A percentile compares a stretch with the other conserved stretches of the same genome.
Evolutionary conservation across 352 stramenopile species (phyloP).

Genomic region (Blastocystis sp.): DNA sequence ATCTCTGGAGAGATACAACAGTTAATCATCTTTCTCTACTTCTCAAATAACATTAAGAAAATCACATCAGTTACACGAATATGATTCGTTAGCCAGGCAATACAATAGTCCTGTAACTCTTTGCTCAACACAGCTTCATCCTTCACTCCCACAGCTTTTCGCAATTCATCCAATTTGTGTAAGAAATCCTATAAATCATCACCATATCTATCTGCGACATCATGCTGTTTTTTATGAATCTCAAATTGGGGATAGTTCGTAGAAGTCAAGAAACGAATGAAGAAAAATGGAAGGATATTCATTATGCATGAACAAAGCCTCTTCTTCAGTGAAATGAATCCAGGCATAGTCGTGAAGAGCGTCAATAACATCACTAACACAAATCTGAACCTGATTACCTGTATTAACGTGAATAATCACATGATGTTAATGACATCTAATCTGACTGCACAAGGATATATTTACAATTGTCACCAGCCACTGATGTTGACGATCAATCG

Average conservation of each 20-base stretch:
- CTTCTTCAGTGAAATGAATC: constrained; percentile 64
- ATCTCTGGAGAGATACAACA: constrained; percentile 47
- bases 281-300: constrained; percentile 22
- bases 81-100: constrained; percentile 63
- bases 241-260: constrained; percentile 47
- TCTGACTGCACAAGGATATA: background rate
- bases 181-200: constrained; percentile 34
- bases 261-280: background rate
- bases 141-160: constrained; percentile 14
- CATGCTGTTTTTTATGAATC: constrained; percentile 53
- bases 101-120: constrained; percentile 49
- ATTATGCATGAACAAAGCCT: constrained; percentile 55
- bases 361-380: constrained; percentile 46
- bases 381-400: constrained; percentile 40
- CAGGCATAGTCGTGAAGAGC: constrained; percentile 40
- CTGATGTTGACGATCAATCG: constrained; percentile 58
- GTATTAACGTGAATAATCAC: constrained; percentile 63
- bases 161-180: background rate
- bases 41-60: background rate
- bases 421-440: background rate
- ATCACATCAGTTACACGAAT: constrained; percentile 39
- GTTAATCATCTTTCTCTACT: constrained; percentile 56
- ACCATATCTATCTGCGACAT: background rate
- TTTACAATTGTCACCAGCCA: constrained; percentile 59
- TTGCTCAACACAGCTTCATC: constrained; percentile 7